These are phyloP conservation scores for Globisporangium canariense DNA, from an alignment of 352 stramenopile genomes.

Conservation along the genomic window DNA sequence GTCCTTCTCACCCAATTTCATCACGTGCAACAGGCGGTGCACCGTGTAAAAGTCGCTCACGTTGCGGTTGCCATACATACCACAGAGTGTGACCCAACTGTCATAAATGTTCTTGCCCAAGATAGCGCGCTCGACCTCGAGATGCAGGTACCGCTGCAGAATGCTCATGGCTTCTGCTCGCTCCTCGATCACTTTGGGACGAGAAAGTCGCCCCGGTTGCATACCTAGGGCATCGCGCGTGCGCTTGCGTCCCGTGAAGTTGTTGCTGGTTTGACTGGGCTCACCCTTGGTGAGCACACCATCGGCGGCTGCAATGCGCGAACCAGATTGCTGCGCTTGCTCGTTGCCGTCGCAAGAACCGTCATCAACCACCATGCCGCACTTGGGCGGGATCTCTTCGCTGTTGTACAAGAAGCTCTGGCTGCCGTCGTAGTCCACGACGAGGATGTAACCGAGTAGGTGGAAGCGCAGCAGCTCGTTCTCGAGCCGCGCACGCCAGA, in stretches of 20 bases:
- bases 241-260: conserved; percentile 5
- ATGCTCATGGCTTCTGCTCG: conserved; percentile 49
- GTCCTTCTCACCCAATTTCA: conserved; percentile 38
- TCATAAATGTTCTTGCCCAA: conserved; percentile 51
- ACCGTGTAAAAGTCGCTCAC: conserved; percentile 36
- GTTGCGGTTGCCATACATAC: conserved; percentile 36
- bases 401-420: conserved; percentile 41
- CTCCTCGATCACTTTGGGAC: conserved; percentile 35
- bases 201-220: conserved; percentile 23
- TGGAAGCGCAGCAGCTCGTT: conserved; percentile 55
- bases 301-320: not conserved
- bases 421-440: conserved; percentile 42
- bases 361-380: conserved; percentile 21
- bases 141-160: conserved; percentile 41
- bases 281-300: conserved; percentile 17
- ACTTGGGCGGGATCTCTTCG: conserved; percentile 37
- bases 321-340: not conserved
- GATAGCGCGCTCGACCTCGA: conserved; percentile 42
- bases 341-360: not conserved
- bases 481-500: conserved; percentile 44
- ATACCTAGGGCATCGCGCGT: not conserved
- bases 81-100: conserved; percentile 43
- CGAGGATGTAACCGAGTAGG: conserved; percentile 42
- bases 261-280: not conserved
- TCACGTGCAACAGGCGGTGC: conserved; percentile 42